Base-by-base conservation (phyloP, 176 grass and related monocot genomes). In the Eragrostis nindensis region DNA sequence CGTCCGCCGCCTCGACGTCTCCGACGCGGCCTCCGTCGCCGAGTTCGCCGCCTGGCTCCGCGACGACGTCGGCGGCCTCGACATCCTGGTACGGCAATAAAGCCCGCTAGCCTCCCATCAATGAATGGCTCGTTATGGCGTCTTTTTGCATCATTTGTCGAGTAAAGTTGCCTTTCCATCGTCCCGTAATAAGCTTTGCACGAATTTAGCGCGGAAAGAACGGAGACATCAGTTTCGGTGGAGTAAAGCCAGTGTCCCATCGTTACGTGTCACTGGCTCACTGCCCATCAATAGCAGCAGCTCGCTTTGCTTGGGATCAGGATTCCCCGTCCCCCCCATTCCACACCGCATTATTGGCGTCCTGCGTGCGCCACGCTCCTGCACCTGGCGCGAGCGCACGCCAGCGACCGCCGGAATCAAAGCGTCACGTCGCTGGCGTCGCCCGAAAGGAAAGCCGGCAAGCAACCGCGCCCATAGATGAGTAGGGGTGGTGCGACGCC, bases 1-100 rank as follows among this genome's bases (percentile, higher is more conserved):
- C 66, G 91, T 84, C 80, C 83, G 76, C 68, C 83, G 54, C 75
- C 87, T 99, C 81, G 92, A 99, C 76, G 88, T 99, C 70, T 52
- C 90, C 25, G 89, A 95, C 72, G 27, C 74, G 1, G 73, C 42
- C n/a, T 99, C 96, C 52, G 91, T 99, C 62, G 4, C 42, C 5
- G 84, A 13, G 65, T 99, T 99, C 67, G 90, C 81, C 24, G 83
- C 63, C 1, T 99, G 96, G 92, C 55, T 99, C 71, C 75, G 68
- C 62, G 65, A 70, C 26, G 42, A 36, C 32, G 8, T 93, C 82
- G 90, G 90, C 75, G 84, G 88, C 8, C 66, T 99, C 76, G 96
- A 99, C 77, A 93, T 99, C 82, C 92, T 99, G 75, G 96, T 95
- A 61, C 81, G 17, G 5, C 27, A 53, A 32, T 15, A 65, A 54